Evolutionary conservation across 2,329 filamentous ascomycete genomes (phyloP), one percentile per base, ranked within the genome.

Genomic region (Rutstroemia sp.): DNA sequence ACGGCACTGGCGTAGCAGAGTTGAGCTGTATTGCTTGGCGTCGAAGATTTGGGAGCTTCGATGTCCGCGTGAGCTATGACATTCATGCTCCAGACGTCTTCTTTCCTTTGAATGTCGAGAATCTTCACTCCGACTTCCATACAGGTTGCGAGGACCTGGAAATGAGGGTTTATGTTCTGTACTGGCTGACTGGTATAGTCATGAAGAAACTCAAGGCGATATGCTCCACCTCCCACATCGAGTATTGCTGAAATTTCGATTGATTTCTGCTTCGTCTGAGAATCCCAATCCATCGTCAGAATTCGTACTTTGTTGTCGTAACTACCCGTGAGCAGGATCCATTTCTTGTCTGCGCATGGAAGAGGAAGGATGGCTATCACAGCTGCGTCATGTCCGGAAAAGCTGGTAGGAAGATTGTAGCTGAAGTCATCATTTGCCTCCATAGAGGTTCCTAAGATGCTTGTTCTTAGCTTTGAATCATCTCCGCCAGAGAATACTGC

Each of bases 1-100:
- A 83, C 80, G 71, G 92, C 91, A 64, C 87, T 89, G 6, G 87
- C 92, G 69, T 97, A 97, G 66, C 95, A 96, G 89, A 97, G 77
- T 68, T 96, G 91, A 67, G 92, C 88, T 63, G 89, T 87, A 65
- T 95, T 95, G 51, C 78, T 80, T 0, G 80, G 38, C 17, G 61
- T 60, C 39, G 21, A 17, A 19, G 42, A 52, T 45, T 21, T 30
- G 5, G 47, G 47, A 9, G 34, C 42, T 9, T 44, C 19, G n/a
- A 51, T 45, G 16, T 45, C 27, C 0, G 37, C 34, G 16, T 38
- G 44, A 39, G 38, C 51, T 44, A 59, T 47, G 27, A 53, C 34
- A n/a, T 90, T 96, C 57, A 94, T 84, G 1, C 66, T 67, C 80
- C 86, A 90, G 56, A 73, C 58, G 60, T 71, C 68, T 1, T 71